Evolutionary conservation across 768 basidiomycete species (phyloP).

Genomic region (Trametes gibbosa): DNA sequence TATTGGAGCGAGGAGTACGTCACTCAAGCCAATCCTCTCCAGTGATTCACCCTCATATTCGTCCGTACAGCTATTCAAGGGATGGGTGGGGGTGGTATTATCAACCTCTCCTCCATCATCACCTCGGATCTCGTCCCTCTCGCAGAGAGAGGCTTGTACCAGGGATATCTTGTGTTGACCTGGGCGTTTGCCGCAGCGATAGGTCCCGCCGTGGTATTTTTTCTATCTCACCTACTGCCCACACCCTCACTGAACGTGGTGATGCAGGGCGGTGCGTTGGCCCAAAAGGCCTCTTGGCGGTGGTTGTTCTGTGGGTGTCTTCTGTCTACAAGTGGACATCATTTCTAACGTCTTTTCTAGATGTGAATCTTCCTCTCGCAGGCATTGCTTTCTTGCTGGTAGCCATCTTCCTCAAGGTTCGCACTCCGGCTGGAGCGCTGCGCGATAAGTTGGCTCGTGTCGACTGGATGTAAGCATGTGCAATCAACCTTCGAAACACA

Average conservation of each 20-base stretch:
- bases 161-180: constrained; percentile 13
- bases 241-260: too few species aligned
- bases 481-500: constrained; percentile 8
- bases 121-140: constrained; percentile 26
- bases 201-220: constrained; percentile 25
- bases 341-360: not conserved
- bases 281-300: constrained; percentile 8
- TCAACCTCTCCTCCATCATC: constrained; percentile 22
- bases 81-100: constrained; percentile 26
- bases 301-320: constrained; percentile 17
- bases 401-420: not conserved
- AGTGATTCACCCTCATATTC: too few species aligned
- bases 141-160: constrained; percentile 33
- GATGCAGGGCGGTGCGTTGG: constrained; percentile 25
- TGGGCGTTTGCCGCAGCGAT: constrained; percentile 15
- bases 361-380: constrained; percentile 31
- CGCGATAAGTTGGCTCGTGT: constrained; percentile 28
- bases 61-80: constrained; percentile 28
- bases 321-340: not conserved
- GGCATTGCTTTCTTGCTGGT: constrained; percentile 3
- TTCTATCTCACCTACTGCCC: not conserved
- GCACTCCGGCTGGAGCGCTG: constrained; percentile 26
- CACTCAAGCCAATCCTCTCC: too few species aligned
- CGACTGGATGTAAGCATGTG: constrained; percentile 35
- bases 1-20: constrained; percentile 31